phyloP scores from a whole-genome alignment of 345 rosid species.

The Hirschfeldia incana region DNA sequence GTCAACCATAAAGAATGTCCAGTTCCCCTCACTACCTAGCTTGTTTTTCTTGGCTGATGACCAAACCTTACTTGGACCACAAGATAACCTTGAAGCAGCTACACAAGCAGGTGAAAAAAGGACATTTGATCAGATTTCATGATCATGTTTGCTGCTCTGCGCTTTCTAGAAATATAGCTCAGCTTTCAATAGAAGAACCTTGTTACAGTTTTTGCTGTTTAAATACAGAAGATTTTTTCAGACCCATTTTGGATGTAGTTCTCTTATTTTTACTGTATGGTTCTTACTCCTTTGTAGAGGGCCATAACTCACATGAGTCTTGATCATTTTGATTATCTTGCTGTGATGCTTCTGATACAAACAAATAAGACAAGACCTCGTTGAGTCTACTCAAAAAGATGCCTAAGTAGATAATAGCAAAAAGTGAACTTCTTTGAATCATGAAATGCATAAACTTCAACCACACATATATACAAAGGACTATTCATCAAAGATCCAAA shows the following conservation, averaged over 20 bases:
- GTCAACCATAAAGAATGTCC: neutral
- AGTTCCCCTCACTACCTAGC: neutral
- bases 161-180: neutral
- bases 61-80: neutral
- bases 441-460: neutral
- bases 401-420: neutral
- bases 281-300: slow-evolving; percentile 36
- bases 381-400: slow-evolving; percentile 12
- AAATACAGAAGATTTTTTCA: neutral
- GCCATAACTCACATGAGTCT: slow-evolving; percentile 35
- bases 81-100: neutral
- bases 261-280: neutral
- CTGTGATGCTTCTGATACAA: slow-evolving; percentile 43
- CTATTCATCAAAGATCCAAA: slow-evolving; percentile 1
- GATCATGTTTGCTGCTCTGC: neutral
- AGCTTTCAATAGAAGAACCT: neutral
- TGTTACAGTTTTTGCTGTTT: neutral
- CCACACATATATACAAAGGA: neutral
- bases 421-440: neutral
- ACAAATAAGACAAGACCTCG: slow-evolving; percentile 20
- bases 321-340: slow-evolving; percentile 49
- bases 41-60: neutral
- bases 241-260: neutral
- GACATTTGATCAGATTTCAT: neutral
- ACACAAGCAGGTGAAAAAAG: neutral